A percentile compares a stretch with the other conserved stretches of the same genome.
These are phyloP conservation scores for Balakata baccata DNA, from an alignment of 345 rosid species.

Conservation along the genomic window DNA sequence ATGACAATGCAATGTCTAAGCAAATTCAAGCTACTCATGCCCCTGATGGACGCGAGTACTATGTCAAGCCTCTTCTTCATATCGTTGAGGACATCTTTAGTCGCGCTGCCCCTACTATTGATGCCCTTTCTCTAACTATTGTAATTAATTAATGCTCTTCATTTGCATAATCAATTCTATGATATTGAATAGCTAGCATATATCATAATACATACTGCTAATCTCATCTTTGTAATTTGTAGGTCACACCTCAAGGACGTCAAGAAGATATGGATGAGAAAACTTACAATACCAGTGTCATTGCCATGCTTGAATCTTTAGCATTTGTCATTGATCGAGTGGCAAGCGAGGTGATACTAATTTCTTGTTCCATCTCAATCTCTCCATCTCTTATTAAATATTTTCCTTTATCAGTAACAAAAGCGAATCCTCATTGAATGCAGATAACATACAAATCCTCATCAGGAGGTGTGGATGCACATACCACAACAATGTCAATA, in stretches of 20 bases:
- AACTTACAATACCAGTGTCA: conserved; percentile 23
- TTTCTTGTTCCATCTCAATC: not conserved
- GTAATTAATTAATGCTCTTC: conserved; percentile 20
- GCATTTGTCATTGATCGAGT: conserved; percentile 61
- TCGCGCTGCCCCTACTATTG: conserved; percentile 41
- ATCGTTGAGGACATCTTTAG: conserved; percentile 67
- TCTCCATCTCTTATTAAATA: not conserved
- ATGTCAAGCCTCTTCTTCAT: conserved; percentile 59
- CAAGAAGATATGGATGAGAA: conserved; percentile 38
- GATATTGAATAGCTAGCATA: too few species aligned
- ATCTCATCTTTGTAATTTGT: conserved; percentile 3
- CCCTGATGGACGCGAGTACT: conserved; percentile 56
- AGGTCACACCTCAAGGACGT: conserved; percentile 17
- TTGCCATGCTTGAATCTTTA: conserved; percentile 38
- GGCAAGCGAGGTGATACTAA: conserved; percentile 56
- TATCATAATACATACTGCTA: not conserved
- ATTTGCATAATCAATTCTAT: too few species aligned
- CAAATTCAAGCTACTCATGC: conserved; percentile 54
- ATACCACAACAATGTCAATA: conserved; percentile 52
- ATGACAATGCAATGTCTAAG: conserved; percentile 57
- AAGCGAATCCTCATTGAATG: not conserved
- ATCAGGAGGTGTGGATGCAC: conserved; percentile 55
- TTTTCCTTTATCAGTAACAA: not conserved
- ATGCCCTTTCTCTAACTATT: conserved; percentile 24
- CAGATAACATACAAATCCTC: conserved; percentile 65